phyloP scores from a whole-genome alignment of 1,284 basidiomycete species.

The Moesziomyces parantarcticus region DNA sequence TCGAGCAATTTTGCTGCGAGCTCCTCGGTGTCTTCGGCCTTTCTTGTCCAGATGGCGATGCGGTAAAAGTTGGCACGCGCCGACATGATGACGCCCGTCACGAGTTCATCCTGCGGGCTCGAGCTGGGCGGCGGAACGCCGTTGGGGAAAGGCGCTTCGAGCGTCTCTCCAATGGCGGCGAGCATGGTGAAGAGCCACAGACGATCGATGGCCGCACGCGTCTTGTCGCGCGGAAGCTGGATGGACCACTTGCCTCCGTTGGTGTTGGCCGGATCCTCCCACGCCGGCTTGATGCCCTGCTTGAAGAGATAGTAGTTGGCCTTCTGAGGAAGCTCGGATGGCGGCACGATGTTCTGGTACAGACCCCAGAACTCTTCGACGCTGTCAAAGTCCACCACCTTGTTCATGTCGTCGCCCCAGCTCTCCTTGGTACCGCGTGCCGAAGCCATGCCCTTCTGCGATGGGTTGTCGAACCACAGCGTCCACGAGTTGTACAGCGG shows the following conservation, averaged over 20 bases:
- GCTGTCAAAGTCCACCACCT: conserved; percentile 63
- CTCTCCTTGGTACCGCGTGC: conserved; percentile 63
- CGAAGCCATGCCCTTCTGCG: conserved; percentile 56
- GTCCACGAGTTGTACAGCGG: conserved; percentile 66
- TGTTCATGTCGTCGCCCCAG: conserved; percentile 67
- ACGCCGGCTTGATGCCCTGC: conserved; percentile 82
- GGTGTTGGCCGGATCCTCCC: conserved; percentile 94
- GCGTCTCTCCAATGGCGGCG: conserved; percentile 65
- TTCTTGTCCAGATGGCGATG: conserved; percentile 93
- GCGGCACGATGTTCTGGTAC: conserved; percentile 97
- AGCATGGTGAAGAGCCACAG: conserved; percentile 92
- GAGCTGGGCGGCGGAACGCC: conserved; percentile 41
- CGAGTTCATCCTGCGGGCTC: conserved; percentile 52
- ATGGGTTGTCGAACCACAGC: conserved; percentile 67
- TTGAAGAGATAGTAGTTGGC: conserved; percentile 99
- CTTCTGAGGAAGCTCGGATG: conserved; percentile 91
- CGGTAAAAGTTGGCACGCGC: conserved; percentile 95
- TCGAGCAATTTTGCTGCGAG: conserved; percentile 74
- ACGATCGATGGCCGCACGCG: conserved; percentile 82
- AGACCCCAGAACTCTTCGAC: conserved; percentile 71
- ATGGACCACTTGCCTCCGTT: conserved; percentile 98
- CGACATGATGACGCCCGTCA: conserved; percentile 84
- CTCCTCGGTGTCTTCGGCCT: conserved; percentile 72
- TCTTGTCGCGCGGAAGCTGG: conserved; percentile 96
- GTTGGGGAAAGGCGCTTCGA: conserved; percentile 59